Percentiles rank a stretch among this genome's conserved stretches.
phyloP scores from a whole-genome alignment of 1,139 yeast genomes.

The Cylindricascospora bacillispora region DNA sequence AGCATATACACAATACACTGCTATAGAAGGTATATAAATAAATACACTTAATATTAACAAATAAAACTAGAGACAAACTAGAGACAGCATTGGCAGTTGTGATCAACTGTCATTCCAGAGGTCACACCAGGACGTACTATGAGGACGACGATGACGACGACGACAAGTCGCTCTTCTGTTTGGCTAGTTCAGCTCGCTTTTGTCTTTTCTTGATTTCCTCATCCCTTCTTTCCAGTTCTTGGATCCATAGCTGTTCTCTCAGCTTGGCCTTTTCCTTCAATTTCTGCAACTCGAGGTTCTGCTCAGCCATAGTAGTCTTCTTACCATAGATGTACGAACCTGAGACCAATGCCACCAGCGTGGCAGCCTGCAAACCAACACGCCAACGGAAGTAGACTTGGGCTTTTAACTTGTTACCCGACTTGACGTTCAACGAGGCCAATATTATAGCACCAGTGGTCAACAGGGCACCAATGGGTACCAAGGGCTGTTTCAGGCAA shows the following conservation, averaged over 20 bases:
- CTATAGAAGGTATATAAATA: no score
- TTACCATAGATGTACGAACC: conserved; percentile 59
- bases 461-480: conserved; percentile 67
- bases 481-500: conserved; percentile 63
- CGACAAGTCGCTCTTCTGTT: no score
- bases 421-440: conserved; percentile 64
- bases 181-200: conserved; percentile 38
- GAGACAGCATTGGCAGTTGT: no score
- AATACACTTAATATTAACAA: no score
- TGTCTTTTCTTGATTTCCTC: conserved; percentile 54
- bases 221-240: conserved; percentile 82
- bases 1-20: no score
- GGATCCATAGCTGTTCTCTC: conserved; percentile 82
- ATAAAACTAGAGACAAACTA: no score
- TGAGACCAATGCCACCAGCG: conserved; percentile 66
- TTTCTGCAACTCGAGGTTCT: conserved; percentile 48
- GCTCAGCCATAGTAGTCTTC: conserved; percentile 28
- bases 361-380: conserved; percentile 73
- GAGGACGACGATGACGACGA: no score
- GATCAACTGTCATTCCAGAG: no score
- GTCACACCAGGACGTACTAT: no score
- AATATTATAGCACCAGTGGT: conserved; percentile 72
- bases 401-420: conserved; percentile 63
- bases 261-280: conserved; percentile 51
- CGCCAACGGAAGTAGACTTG: conserved; percentile 85